Conservation (phyloP, 2,329 filamentous ascomycete species). For the Ceratocystiopsis sp. region DNA sequence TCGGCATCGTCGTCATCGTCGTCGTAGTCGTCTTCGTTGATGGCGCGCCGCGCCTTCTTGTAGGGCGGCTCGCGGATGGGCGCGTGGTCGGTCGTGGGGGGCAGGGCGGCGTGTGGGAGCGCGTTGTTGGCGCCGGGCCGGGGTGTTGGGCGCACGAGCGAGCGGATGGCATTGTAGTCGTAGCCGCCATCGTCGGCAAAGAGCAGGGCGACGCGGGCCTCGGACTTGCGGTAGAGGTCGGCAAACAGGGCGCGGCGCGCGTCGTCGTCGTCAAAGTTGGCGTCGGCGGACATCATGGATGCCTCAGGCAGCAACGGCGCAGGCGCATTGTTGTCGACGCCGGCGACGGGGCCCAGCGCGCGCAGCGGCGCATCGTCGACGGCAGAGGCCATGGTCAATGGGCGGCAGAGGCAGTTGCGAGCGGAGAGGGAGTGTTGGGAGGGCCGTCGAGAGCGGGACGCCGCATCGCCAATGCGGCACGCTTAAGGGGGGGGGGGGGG, state of each 20-base stretch:
- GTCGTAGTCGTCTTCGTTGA: constrained; percentile 74
- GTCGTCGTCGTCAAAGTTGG: constrained; percentile 56
- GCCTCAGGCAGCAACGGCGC: constrained; percentile 42
- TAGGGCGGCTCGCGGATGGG: constrained; percentile 42
- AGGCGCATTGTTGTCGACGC: constrained; percentile 23
- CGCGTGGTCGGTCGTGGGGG: constrained; percentile 39
- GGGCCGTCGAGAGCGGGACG: constrained; percentile 2
- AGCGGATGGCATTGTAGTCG: constrained; percentile 34
- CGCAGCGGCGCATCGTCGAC: constrained; percentile 41
- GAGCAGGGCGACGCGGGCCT: constrained; percentile 60
- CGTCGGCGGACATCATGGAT: constrained; percentile 25
- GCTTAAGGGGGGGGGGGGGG: neutral
- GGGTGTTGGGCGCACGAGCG: constrained; percentile 25
- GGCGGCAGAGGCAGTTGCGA: constrained; percentile 25
- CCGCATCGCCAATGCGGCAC: constrained; percentile 7
- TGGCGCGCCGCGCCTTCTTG: constrained; percentile 61
- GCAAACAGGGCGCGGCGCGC: constrained; percentile 57
- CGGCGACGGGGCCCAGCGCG: constrained; percentile 28
- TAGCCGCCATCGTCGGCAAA: constrained; percentile 44
- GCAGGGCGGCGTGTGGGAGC: constrained; percentile 19
- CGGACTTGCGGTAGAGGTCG: constrained; percentile 59
- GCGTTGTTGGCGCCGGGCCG: constrained; percentile 17
- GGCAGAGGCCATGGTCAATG: constrained; percentile 32
- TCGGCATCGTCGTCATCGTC: constrained; percentile 69
- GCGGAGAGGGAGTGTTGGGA: constrained; percentile 17